Conservation (phyloP, 805 yeast genomes). For the Candida sithepensis region DNA sequence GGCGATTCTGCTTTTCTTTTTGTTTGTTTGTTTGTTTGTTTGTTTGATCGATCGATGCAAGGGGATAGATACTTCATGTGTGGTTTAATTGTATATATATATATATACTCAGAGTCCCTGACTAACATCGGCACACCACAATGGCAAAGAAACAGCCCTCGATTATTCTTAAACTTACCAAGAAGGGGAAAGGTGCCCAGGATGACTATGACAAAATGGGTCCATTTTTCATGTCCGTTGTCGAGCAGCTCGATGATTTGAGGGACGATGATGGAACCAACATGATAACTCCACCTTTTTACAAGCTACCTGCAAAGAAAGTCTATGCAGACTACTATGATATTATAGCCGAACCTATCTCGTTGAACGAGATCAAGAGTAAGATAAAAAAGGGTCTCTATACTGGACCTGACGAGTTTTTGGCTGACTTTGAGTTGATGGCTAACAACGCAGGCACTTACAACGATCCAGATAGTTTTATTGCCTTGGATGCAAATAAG, state of each 20-base stretch:
- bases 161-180: conserved; percentile 9
- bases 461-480: conserved; percentile 63
- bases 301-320: conserved; percentile 69
- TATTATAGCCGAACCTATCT: conserved; percentile 60
- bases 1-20: no score
- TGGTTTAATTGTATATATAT: no score
- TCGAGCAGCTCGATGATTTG: conserved; percentile 32
- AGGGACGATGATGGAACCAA: conserved; percentile 32
- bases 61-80: no score
- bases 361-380: conserved; percentile 61
- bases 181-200: conserved; percentile 14
- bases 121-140: no score
- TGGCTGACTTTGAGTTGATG: conserved; percentile 63
- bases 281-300: conserved; percentile 48
- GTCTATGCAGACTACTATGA: conserved; percentile 78
- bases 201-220: conserved; percentile 7
- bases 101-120: background rate
- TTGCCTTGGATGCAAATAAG: conserved; percentile 61
- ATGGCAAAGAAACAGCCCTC: conserved; percentile 10
- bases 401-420: conserved; percentile 39
- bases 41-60: no score
- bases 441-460: conserved; percentile 67
- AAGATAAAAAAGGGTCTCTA: conserved; percentile 39
- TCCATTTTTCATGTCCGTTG: conserved; percentile 30
- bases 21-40: no score